Base-by-base conservation (phyloP, 1,139 yeast genomes). In the Candida sanyaensis region DNA sequence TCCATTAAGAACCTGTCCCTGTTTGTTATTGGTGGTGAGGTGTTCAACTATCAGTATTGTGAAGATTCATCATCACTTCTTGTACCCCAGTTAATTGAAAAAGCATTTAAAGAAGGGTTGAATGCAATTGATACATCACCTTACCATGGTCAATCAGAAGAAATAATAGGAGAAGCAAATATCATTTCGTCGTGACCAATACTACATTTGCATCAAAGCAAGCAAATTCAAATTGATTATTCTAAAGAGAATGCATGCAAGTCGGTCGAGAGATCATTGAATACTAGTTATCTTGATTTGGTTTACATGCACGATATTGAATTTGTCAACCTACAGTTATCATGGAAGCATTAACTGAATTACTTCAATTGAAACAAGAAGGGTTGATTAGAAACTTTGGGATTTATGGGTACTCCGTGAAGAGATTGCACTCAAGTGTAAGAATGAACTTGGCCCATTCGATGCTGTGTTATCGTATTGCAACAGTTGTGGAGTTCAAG, bases 281-380 rank as follows among this genome's bases (percentile, higher is more conserved):
- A 77, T 37, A 87, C 96, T 0, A 54, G 58, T 1, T 89, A 89
- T 62, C 63, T 92, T 53, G 97, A 92, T 63, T 71, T 89, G 54
- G 88, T 92, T 5, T 89, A 88, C 63, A 73, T 91, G 61, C 98
- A 92, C 65, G 98, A 92, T 60, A 83, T 91, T 47, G 98, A 92
- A 65, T 92, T 92, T 66, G 88, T 84, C 7, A 65, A 75, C 77
- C 77, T 26, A 73, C 66, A 0, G 77, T 78, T 24, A 80, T 86
- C 6, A 59, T 81, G 28, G 86, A 66, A 24, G 97, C 58, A n/a
- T n/a, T n/a, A n/a, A n/a, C n/a, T n/a, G n/a, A n/a, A n/a, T n/a
- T n/a, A n/a, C n/a, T n/a, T n/a, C n/a, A n/a, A n/a, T n/a, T n/a
- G n/a, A n/a, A n/a, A n/a, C n/a, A 71, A 4, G 83, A 83, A 57